Evolutionary conservation across 768 basidiomycete genomes (phyloP), one percentile per base, ranked within the genome.

Genomic region (Podaxis carcinomalis): DNA sequence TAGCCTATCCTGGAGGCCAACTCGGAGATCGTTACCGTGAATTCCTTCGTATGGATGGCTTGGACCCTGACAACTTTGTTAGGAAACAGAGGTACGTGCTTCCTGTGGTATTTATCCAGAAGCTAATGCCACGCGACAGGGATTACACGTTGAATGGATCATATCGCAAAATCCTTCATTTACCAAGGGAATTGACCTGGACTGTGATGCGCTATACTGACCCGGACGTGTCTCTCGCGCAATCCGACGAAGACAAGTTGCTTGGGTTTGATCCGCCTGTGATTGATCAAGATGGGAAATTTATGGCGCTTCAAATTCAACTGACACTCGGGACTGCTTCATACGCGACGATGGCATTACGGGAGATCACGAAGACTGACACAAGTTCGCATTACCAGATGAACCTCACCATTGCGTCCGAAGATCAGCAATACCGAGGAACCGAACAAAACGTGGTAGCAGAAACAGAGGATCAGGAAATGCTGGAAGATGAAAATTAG

Each of bases 331-430:
- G 92, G 13, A 93, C 93, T 5, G 91, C 93, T 0, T 89, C 93
- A 4, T 99, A 98, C 73, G 97, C 97, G 1, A 99, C 97, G 1
- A 99, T 99, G 97, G 96, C 95, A 3, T 73, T 99, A 66, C 85
- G 94, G 44, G 94, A 97, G 75, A 85, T 97, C 47, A 94, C 95
- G 13, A 98, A 96, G 77, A 92, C 90, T 36, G 95, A 98, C 68
- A 98, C 95, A 19, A 94, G 93, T 70, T 89, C 93, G 42, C 93
- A 94, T 68, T 88, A 87, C 75, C 95, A 97, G 70, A 90, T 82
- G n/a, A 77, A 77, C 65, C 79, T 95, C 63, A 95, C 93, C 11
- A 81, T 79, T 56, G 79, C 83, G 35, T 87, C 91, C 21, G 92
- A 90, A 70, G 93, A 95, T 69, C 93, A 95, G 70, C 85, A 85